These are phyloP conservation scores for Quambalaria eucalypti DNA, from an alignment of 1,284 basidiomycete genomes.

Conservation along the genomic window DNA sequence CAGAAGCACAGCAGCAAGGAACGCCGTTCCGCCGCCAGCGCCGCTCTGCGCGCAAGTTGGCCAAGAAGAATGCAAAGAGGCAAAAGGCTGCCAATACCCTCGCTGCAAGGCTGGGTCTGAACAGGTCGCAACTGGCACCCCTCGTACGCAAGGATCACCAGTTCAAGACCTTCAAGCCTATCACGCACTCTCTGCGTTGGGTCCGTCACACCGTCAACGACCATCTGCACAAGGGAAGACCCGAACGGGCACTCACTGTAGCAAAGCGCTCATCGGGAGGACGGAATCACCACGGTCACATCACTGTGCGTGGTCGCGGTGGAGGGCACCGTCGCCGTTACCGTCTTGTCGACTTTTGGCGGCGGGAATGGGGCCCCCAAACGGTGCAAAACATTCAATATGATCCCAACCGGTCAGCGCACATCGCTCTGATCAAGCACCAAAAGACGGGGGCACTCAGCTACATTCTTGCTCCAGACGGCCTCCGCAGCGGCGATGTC, in stretches of 20 bases:
- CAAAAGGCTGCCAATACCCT: conserved; percentile 22
- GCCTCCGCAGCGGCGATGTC: conserved; percentile 73
- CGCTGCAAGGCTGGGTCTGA: conserved; percentile 34
- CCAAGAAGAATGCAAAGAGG: conserved; percentile 21
- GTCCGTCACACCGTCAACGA: conserved; percentile 68
- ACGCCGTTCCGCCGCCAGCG: no score
- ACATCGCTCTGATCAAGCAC: conserved; percentile 76
- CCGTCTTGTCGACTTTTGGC: conserved; percentile 74
- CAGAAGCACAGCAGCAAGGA: no score
- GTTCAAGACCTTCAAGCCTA: conserved; percentile 83
- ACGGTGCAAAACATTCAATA: conserved; percentile 91
- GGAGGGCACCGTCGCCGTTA: conserved; percentile 84
- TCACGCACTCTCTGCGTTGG: conserved; percentile 76
- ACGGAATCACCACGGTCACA: conserved; percentile 67
- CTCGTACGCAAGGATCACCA: conserved; percentile 42
- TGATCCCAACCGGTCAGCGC: conserved; percentile 84
- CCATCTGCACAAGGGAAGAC: conserved; percentile 74
- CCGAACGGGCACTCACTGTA: conserved; percentile 69
- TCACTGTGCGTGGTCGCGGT: conserved; percentile 80
- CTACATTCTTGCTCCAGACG: conserved; percentile 87
- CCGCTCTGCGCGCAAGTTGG: conserved; percentile 22
- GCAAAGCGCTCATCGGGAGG: conserved; percentile 78
- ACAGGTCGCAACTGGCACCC: conserved; percentile 25
- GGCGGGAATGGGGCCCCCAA: conserved; percentile 64
- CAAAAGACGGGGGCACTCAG: conserved; percentile 55